Base-by-base conservation (phyloP, 495 filamentous ascomycete species). In the Aspergillus wentii region DNA sequence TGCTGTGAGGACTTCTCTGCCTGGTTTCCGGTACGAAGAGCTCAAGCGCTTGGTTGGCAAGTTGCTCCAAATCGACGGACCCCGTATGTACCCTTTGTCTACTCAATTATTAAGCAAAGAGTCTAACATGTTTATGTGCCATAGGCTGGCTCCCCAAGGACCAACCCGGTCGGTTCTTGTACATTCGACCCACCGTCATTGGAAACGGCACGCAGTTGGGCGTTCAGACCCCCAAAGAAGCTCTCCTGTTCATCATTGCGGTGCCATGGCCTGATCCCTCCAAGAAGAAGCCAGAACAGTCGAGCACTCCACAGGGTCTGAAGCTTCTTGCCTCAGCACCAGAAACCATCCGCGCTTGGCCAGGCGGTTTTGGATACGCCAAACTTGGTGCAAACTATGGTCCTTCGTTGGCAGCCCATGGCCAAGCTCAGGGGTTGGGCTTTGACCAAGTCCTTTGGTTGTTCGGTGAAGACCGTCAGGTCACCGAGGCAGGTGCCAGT, bases 351-450 rank as follows among this genome's bases (percentile, higher is more conserved):
- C 81, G 90, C 30, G 89, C 89, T 11, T 95, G 89, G 89, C 89
- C 89, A 18, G 89, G 89, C 26, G 89, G 89, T 18, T 92, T 91
- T 53, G 88, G 89, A 0, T 88, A 80, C 47, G 87, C 87, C 33
- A 95, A 95, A 64, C 78, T 95, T 8, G 88, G 88, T 31, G 89
- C 88, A 17, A 95, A 95, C 69, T 95, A 95, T 57, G 89, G 88
- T 0, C 89, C 89, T 5, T 78, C 72, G 17, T 66, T 95, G 27
- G 71, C 84, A 40, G 82, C 87, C 2, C 86, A 89, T 29, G 68
- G 72, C 25, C 80, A 87, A 55, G 89, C 89, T 6, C 64, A 73
- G 39, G 69, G 64, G 8, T 57, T 71, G 38, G 89, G 89, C 3
- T 95, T 80, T 47, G 75, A 89, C 50, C 89, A 95, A 70, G 83